phyloP scores from a whole-genome alignment of 768 basidiomycete species.

The Amyloporia xantha region DNA sequence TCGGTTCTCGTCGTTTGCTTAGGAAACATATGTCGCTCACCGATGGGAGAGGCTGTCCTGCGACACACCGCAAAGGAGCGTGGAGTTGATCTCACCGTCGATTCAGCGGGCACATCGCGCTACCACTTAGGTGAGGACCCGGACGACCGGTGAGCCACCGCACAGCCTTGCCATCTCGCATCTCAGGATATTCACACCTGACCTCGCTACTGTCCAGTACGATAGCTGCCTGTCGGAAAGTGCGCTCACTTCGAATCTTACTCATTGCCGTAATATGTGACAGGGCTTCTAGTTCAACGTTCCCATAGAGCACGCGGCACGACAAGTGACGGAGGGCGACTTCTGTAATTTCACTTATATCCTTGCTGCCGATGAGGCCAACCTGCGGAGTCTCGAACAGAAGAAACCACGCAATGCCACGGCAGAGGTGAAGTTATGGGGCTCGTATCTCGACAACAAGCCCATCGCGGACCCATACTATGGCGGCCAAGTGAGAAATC shows the following conservation, averaged over 20 bases:
- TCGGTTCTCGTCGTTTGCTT: conserved; percentile 72
- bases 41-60: conserved; percentile 89
- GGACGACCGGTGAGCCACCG: conserved; percentile 60
- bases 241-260: conserved; percentile 19
- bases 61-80: conserved; percentile 59
- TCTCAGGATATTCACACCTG: too few species aligned
- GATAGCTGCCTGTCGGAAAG: conserved; percentile 64
- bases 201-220: conserved; percentile 49
- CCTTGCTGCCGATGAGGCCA: conserved; percentile 76
- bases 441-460: conserved; percentile 63
- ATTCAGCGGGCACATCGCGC: conserved; percentile 79
- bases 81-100: conserved; percentile 61
- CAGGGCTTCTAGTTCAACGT: too few species aligned
- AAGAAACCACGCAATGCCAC: conserved; percentile 43
- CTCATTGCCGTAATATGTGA: background rate
- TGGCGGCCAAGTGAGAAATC: conserved; percentile 47
- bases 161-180: background rate
- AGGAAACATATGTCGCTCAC: conserved; percentile 85
- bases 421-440: conserved; percentile 72
- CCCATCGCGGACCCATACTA: conserved; percentile 86
- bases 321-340: conserved; percentile 59
- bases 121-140: conserved; percentile 84
- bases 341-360: conserved; percentile 78
- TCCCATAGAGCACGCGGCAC: conserved; percentile 61
- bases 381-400: conserved; percentile 55